A percentile compares a stretch with the other conserved stretches of the same genome.
phyloP scores from a whole-genome alignment of 768 basidiomycete genomes.

The Lanmaoa rubissima region DNA sequence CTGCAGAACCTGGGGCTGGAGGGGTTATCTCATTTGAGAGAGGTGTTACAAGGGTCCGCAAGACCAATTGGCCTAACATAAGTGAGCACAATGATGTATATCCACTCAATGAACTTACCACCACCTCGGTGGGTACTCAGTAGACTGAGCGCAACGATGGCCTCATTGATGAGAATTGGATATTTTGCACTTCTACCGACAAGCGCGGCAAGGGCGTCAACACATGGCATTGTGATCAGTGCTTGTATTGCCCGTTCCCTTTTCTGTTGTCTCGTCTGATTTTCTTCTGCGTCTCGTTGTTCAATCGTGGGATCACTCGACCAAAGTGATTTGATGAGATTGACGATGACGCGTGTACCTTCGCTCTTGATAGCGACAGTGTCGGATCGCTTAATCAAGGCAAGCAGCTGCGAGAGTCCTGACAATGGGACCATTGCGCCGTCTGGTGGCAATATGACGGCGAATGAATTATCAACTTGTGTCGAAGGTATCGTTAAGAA shows the following conservation, averaged over 20 bases:
- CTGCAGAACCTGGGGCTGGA: constrained; percentile 30
- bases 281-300: constrained; percentile 31
- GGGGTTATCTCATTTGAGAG: constrained; percentile 42
- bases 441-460: constrained; percentile 49
- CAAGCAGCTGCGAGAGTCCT: constrained; percentile 67
- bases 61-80: constrained; percentile 55
- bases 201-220: constrained; percentile 64
- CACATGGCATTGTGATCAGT: constrained; percentile 53
- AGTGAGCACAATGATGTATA: constrained; percentile 1
- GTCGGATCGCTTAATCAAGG: constrained; percentile 75
- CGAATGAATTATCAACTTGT: constrained; percentile 45
- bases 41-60: constrained; percentile 56
- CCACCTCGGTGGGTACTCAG: constrained; percentile 64
- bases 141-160: constrained; percentile 77
- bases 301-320: constrained; percentile 42
- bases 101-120: constrained; percentile 43
- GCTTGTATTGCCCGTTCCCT: constrained; percentile 52
- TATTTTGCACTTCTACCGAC: constrained; percentile 77
- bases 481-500: constrained; percentile 18
- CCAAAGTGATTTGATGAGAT: constrained; percentile 79
- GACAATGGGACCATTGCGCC: constrained; percentile 35
- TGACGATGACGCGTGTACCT: constrained; percentile 84
- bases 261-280: constrained; percentile 44
- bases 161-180: constrained; percentile 86
- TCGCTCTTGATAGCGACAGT: constrained; percentile 84